Conservation (phyloP, 2,329 filamentous ascomycete genomes). For the Ophiosphaerella narmari region DNA sequence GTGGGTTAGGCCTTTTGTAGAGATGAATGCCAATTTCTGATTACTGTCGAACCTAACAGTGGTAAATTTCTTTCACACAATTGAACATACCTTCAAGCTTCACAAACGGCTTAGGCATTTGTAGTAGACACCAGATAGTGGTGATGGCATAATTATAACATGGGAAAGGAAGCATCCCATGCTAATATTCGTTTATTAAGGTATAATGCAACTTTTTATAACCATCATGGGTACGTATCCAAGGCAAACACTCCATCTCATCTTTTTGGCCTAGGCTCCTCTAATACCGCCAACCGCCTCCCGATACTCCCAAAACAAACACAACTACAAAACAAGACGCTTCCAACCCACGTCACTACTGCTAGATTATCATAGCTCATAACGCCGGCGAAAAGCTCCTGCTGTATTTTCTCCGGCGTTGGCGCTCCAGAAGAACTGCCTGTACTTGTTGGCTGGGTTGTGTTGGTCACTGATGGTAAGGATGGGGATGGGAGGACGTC, state of each 20-base stretch:
- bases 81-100: too few species aligned
- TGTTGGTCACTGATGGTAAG: constrained; percentile 26
- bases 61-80: too few species aligned
- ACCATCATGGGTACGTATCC: not conserved
- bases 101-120: too few species aligned
- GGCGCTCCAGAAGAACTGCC: constrained; percentile 3
- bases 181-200: too few species aligned
- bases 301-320: constrained; percentile 97
- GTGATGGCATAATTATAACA: too few species aligned
- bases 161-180: too few species aligned
- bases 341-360: constrained; percentile 85
- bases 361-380: constrained; percentile 69
- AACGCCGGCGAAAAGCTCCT: constrained; percentile 55
- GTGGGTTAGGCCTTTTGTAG: too few species aligned
- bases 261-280: constrained; percentile 22
- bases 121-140: too few species aligned
- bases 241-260: constrained; percentile 1
- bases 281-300: constrained; percentile 65
- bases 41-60: too few species aligned
- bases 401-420: constrained; percentile 1
- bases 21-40: too few species aligned
- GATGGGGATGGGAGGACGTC: constrained; percentile 68
- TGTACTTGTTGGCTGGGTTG: constrained; percentile 20
- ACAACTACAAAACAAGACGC: constrained; percentile 91
- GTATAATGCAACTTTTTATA: too few species aligned